phyloP scores from a whole-genome alignment of 345 rosid genomes.

The Linum lewisii region DNA sequence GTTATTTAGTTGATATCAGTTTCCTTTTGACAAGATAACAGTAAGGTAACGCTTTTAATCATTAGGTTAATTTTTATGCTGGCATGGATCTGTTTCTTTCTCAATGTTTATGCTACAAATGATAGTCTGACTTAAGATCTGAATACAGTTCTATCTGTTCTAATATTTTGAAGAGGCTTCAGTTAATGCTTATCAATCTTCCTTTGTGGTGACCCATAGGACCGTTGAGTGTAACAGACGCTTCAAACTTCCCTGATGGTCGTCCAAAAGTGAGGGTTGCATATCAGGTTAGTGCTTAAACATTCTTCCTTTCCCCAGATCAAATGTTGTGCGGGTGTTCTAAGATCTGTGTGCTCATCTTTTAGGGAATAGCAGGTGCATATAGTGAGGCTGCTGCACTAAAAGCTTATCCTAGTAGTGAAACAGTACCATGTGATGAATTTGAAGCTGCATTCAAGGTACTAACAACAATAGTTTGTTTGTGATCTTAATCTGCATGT shows the following conservation, averaged over 20 bases:
- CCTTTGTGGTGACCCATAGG: constrained; percentile 37
- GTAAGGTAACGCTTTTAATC: too few relatives aligned
- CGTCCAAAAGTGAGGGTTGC: constrained; percentile 66
- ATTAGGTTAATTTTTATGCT: too few relatives aligned
- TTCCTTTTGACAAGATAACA: too few relatives aligned
- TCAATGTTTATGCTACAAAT: too few relatives aligned
- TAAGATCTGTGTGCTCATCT: constrained; percentile 13
- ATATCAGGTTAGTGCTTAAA: constrained; percentile 51
- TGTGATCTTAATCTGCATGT: constrained; percentile 4
- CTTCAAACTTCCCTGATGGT: constrained; percentile 29
- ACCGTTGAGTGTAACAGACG: constrained; percentile 50
- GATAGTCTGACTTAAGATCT: too few relatives aligned
- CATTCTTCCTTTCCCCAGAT: constrained; percentile 9
- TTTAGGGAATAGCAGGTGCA: constrained; percentile 85
- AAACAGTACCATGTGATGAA: constrained; percentile 82
- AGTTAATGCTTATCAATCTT: neutral
- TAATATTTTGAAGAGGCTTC: neutral
- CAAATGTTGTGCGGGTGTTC: constrained; percentile 11
- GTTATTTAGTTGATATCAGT: neutral
- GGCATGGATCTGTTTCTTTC: too few relatives aligned
- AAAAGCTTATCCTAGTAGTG: constrained; percentile 79
- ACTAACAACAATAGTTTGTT: constrained; percentile 5
- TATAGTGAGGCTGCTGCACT: constrained; percentile 88
- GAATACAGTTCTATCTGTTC: too few relatives aligned
- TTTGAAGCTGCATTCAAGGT: constrained; percentile 88